Percentiles rank a stretch among this genome's conserved stretches.
Conservation (phyloP, 352 stramenopile species). For the Lagenidium giganteum region DNA sequence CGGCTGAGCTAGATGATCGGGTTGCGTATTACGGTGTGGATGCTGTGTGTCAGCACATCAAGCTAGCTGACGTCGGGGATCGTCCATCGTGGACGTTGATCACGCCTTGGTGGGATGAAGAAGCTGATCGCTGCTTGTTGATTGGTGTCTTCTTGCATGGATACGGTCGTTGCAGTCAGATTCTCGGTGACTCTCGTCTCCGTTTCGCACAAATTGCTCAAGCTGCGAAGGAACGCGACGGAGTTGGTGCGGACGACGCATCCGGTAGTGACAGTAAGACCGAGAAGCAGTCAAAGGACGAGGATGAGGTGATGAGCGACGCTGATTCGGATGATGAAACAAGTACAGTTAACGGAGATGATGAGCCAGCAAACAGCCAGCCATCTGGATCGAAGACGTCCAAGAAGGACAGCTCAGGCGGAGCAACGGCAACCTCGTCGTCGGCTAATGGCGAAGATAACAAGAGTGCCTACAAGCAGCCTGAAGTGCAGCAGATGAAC, state of each 20-base stretch:
- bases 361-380: slow-evolving; percentile 22
- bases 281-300: neutral
- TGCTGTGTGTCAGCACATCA: slow-evolving; percentile 50
- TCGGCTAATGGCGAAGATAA: slow-evolving; percentile 3
- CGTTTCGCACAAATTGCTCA: slow-evolving; percentile 68
- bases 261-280: neutral
- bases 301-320: slow-evolving; percentile 11
- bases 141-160: slow-evolving; percentile 83
- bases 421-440: slow-evolving; percentile 3
- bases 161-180: slow-evolving; percentile 81
- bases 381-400: neutral
- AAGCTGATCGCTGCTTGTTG: slow-evolving; percentile 73
- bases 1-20: slow-evolving; percentile 66
- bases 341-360: slow-evolving; percentile 32
- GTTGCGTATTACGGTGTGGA: slow-evolving; percentile 67
- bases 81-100: slow-evolving; percentile 79
- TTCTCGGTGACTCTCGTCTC: slow-evolving; percentile 66
- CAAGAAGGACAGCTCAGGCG: slow-evolving; percentile 15
- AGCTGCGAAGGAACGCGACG: slow-evolving; percentile 24
- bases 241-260: neutral
- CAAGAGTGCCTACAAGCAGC: slow-evolving; percentile 70
- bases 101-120: slow-evolving; percentile 82
- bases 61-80: slow-evolving; percentile 63
- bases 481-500: slow-evolving; percentile 88
- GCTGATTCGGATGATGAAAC: slow-evolving; percentile 41